phyloP scores from a whole-genome alignment of 1,139 yeast genomes.

The Kluyveromyces sp. region DNA sequence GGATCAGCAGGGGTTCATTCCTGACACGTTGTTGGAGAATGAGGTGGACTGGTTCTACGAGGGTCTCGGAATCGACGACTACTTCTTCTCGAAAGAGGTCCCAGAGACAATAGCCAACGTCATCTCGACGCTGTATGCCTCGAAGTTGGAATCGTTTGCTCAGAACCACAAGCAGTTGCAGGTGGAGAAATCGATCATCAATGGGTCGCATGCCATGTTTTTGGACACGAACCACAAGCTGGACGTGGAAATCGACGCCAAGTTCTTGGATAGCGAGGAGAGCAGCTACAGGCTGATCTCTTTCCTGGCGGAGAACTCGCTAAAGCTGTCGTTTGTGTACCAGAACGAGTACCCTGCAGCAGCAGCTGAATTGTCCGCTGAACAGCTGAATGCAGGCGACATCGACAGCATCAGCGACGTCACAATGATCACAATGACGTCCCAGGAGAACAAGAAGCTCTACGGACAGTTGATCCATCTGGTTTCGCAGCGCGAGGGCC shows the following conservation, averaged over 20 bases:
- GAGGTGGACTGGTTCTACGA: slow-evolving; percentile 91
- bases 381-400: slow-evolving; percentile 34
- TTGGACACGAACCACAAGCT: slow-evolving; percentile 54
- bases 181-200: slow-evolving; percentile 30
- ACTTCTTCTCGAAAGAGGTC: slow-evolving; percentile 81
- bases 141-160: slow-evolving; percentile 85
- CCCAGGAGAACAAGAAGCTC: slow-evolving; percentile 68
- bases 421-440: slow-evolving; percentile 72
- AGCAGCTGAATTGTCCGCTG: slow-evolving; percentile 38
- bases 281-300: slow-evolving; percentile 70
- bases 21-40: slow-evolving; percentile 74
- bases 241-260: slow-evolving; percentile 71
- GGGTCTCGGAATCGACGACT: slow-evolving; percentile 81
- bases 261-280: slow-evolving; percentile 50
- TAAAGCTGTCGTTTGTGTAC: slow-evolving; percentile 82
- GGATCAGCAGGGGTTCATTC: slow-evolving; percentile 82
- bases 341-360: slow-evolving; percentile 51
- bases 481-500: slow-evolving; percentile 77
- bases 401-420: slow-evolving; percentile 68
- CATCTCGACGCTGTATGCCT: slow-evolving; percentile 79
- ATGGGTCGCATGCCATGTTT: slow-evolving; percentile 84
- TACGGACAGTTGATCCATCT: slow-evolving; percentile 67
- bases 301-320: slow-evolving; percentile 64
- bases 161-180: slow-evolving; percentile 31
- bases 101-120: slow-evolving; percentile 76